Evolutionary conservation across 495 filamentous ascomycete species (phyloP).

Genomic region (Penicillium subrubescens): DNA sequence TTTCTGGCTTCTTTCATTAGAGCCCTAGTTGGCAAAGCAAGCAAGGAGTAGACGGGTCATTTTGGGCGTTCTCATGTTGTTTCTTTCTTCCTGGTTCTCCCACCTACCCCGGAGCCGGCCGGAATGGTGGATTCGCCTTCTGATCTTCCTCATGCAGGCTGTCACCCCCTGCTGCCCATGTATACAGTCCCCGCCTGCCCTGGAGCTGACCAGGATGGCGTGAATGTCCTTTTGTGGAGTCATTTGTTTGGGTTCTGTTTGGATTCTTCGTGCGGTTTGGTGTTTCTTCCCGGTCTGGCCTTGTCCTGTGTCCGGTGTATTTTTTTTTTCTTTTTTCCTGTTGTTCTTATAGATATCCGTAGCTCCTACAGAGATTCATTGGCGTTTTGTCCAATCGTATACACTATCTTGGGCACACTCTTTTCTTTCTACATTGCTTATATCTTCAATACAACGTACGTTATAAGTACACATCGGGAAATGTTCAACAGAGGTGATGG

Average conservation of each 20-base stretch:
- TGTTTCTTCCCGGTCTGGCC: background rate
- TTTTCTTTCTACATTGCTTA: too few species aligned
- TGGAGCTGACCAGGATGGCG: background rate
- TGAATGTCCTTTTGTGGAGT: background rate
- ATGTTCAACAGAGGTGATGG: too few species aligned
- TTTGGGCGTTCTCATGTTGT: background rate
- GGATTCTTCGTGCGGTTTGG: background rate
- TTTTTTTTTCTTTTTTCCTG: background rate
- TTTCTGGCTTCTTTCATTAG: background rate
- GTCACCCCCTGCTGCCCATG: background rate
- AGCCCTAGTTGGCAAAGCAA: too few species aligned
- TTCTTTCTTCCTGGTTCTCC: background rate
- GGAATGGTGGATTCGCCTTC: background rate
- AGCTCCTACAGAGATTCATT: background rate
- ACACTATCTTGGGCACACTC: too few species aligned
- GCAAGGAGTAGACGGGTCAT: too few species aligned
- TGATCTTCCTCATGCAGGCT: background rate
- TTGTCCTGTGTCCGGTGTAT: too few species aligned
- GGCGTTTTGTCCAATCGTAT: background rate
- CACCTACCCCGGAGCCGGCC: background rate
- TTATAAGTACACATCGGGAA: too few species aligned
- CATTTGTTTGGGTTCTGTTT: background rate
- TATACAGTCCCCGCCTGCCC: background rate
- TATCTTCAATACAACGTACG: too few species aligned
- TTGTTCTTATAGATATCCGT: background rate